These are phyloP conservation scores for Fraxinus velutina DNA, from an alignment of 305 asterid genomes.

Conservation along the genomic window DNA sequence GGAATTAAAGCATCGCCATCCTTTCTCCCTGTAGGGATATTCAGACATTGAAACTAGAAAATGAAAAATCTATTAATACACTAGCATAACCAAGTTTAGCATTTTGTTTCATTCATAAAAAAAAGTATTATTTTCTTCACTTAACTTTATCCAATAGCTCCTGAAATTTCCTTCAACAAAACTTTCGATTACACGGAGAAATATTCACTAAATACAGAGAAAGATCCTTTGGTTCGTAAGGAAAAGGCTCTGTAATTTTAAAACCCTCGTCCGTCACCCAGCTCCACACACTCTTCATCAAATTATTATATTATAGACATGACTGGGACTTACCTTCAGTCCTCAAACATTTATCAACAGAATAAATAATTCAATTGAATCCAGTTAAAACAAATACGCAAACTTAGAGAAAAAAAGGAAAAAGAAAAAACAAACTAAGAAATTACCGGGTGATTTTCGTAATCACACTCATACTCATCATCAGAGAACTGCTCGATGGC, in stretches of 20 bases:
- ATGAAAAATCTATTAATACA: background rate
- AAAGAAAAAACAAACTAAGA: background rate
- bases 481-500: slow-evolving; percentile 89
- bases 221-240: background rate
- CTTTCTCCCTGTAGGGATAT: background rate
- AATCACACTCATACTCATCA: slow-evolving; percentile 94
- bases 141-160: background rate
- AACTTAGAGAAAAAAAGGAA: background rate
- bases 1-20: background rate
- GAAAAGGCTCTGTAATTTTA: background rate
- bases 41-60: background rate
- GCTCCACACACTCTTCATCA: background rate
- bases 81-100: background rate
- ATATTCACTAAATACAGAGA: background rate
- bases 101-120: background rate
- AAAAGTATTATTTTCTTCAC: background rate
- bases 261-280: background rate
- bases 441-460: slow-evolving; percentile 71
- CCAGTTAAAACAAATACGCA: background rate
- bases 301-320: background rate
- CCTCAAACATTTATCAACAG: background rate
- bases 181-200: background rate
- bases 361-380: slow-evolving; percentile 8
- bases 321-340: background rate
- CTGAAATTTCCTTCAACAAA: background rate